phyloP scores from a whole-genome alignment of 345 rosid species.

The Pseudoturritis turrita region DNA sequence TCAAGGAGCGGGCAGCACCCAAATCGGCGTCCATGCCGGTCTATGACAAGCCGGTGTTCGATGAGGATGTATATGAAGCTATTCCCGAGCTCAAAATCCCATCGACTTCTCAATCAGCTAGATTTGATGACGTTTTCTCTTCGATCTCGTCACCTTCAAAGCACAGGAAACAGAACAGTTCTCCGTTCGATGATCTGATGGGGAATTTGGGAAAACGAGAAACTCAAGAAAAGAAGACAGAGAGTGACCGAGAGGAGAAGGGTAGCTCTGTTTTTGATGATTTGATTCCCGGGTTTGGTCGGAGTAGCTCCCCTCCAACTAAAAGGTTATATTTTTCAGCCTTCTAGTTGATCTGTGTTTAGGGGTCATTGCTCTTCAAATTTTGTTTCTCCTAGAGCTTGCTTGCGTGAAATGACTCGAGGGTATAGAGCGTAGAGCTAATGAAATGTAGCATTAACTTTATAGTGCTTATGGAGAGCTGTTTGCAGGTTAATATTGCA shows the following conservation, averaged over 20 bases:
- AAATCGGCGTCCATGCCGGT: conserved; percentile 44
- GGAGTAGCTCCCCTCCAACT: conserved; percentile 45
- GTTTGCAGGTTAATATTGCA: neutral
- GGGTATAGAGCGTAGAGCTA: neutral
- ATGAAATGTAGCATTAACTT: too few species aligned
- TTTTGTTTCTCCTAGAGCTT: neutral
- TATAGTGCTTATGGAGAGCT: neutral
- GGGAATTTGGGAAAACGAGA: conserved; percentile 43
- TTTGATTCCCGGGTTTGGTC: conserved; percentile 69
- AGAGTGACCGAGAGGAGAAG: conserved; percentile 29
- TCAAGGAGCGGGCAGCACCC: conserved; percentile 36
- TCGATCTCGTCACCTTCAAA: conserved; percentile 35
- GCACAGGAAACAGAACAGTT: conserved; percentile 21
- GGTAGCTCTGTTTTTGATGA: conserved; percentile 55
- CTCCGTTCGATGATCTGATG: conserved; percentile 56
- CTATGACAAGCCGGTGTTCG: conserved; percentile 67
- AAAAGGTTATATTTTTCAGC: conserved; percentile 32
- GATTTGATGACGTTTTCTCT: conserved; percentile 41
- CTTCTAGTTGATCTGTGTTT: neutral
- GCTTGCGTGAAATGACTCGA: neutral
- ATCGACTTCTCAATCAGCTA: conserved; percentile 35
- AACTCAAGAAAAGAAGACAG: conserved; percentile 25
- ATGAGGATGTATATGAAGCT: conserved; percentile 62
- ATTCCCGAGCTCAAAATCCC: conserved; percentile 61
- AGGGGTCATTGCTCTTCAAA: neutral